These are phyloP conservation scores for Botrytis aclada DNA, from an alignment of 2,329 filamentous ascomycete species.

Conservation along the genomic window DNA sequence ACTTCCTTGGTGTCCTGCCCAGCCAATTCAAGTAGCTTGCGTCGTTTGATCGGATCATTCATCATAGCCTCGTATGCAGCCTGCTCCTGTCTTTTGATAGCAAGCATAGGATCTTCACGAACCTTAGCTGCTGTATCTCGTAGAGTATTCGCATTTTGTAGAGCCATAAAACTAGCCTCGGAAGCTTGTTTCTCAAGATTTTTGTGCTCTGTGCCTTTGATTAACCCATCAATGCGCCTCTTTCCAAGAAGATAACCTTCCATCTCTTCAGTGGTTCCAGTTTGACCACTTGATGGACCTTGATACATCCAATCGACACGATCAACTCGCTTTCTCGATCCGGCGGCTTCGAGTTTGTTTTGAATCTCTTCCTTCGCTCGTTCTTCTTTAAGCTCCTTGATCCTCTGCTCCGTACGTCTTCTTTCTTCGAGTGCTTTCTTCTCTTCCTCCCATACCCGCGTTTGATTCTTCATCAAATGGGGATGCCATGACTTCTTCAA, in stretches of 20 bases:
- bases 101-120: conserved; percentile 83
- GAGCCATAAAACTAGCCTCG: conserved; percentile 56
- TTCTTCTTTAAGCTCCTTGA: conserved; percentile 93
- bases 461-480: conserved; percentile 84
- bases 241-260: conserved; percentile 93
- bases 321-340: conserved; percentile 74
- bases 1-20: conserved; percentile 47
- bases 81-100: conserved; percentile 91
- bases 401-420: conserved; percentile 86
- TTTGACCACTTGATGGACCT: conserved; percentile 73
- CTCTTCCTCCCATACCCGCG: conserved; percentile 86
- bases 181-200: conserved; percentile 73
- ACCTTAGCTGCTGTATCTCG: conserved; percentile 84
- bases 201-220: conserved; percentile 77
- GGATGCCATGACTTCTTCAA: conserved; percentile 96
- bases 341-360: conserved; percentile 81
- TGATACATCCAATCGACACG: conserved; percentile 99
- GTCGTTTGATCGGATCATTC: conserved; percentile 68
- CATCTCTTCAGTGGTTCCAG: conserved; percentile 80
- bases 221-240: conserved; percentile 81
- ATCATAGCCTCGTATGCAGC: conserved; percentile 76
- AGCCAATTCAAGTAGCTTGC: conserved; percentile 64
- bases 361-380: conserved; percentile 89
- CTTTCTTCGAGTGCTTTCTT: conserved; percentile 90
- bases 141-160: conserved; percentile 67